Evolutionary conservation across 306 rosid species (phyloP).

Genomic region (Fragaria vesca): DNA sequence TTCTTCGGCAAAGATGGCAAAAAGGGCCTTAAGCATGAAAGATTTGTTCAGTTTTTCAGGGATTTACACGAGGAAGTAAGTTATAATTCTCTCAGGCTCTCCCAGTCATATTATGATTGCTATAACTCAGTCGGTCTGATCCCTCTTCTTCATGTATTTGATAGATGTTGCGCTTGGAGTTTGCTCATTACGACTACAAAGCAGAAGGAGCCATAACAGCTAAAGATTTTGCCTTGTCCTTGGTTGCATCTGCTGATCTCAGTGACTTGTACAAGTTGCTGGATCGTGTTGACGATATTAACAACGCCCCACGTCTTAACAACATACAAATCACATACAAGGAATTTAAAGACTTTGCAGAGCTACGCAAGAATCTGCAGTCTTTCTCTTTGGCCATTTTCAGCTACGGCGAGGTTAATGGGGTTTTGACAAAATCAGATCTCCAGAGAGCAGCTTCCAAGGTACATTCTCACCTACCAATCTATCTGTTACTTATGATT

Average conservation of each 20-base stretch:
- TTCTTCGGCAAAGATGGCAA: constrained; percentile 75
- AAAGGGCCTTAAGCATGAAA: constrained; percentile 47
- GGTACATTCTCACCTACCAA: constrained; percentile 30
- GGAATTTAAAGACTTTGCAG: constrained; percentile 65
- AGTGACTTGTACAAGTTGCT: constrained; percentile 62
- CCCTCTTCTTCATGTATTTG: constrained; percentile 8
- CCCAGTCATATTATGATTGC: background rate
- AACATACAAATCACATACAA: constrained; percentile 46
- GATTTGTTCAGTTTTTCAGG: constrained; percentile 62
- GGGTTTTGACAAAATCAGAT: constrained; percentile 57
- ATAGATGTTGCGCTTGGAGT: constrained; percentile 70
- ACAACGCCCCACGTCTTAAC: constrained; percentile 29
- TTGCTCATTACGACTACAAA: constrained; percentile 65
- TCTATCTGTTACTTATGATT: background rate
- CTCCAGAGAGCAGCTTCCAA: constrained; percentile 84
- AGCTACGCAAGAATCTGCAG: constrained; percentile 53
- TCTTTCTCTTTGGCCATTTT: constrained; percentile 71
- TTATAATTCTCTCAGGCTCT: background rate
- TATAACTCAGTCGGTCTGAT: background rate
- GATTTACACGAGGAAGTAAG: constrained; percentile 67
- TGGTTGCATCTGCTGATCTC: constrained; percentile 80
- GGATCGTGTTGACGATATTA: constrained; percentile 51
- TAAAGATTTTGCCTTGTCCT: constrained; percentile 72
- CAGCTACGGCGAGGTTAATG: constrained; percentile 73
- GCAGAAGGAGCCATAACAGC: constrained; percentile 58